Evolutionary conservation across 75 land plant species (phyloP).

Genomic region (Azolla pinnata): DNA sequence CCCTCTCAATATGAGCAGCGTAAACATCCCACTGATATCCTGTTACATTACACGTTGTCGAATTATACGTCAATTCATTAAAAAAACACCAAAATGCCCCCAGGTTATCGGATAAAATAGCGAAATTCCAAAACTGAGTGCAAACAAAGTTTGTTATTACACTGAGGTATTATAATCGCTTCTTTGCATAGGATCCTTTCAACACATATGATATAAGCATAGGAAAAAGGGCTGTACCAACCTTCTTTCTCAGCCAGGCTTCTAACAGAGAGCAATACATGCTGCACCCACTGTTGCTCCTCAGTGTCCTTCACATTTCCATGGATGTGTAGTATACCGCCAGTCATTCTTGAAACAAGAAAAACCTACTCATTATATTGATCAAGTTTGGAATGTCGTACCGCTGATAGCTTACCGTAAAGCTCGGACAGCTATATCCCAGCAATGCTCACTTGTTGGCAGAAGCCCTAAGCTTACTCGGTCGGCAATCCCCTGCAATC

Average conservation of each 20-base stretch:
- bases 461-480: slow-evolving; percentile 86
- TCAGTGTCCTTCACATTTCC: slow-evolving; percentile 78
- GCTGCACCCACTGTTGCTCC: slow-evolving; percentile 50
- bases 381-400: not conserved
- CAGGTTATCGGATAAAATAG: no score
- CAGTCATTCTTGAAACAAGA: slow-evolving; percentile 43
- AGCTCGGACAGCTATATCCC: slow-evolving; percentile 69
- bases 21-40: slow-evolving; percentile 61
- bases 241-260: slow-evolving; percentile 41
- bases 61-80: no score
- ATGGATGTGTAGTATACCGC: slow-evolving; percentile 77
- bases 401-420: slow-evolving; percentile 38
- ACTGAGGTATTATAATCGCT: no score
- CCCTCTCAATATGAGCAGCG: slow-evolving; percentile 61
- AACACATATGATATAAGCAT: no score
- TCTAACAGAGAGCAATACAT: slow-evolving; percentile 38
- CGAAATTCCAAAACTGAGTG: no score
- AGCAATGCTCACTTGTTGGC: slow-evolving; percentile 79
- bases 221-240: no score
- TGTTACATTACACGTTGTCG: no score
- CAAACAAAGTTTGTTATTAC: no score
- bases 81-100: no score
- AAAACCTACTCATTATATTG: not conserved
- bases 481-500: slow-evolving; percentile 73
- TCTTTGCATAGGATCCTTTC: no score